Evolutionary conservation across 257 asterid species (phyloP).

Genomic region (Rehmannia glutinosa): DNA sequence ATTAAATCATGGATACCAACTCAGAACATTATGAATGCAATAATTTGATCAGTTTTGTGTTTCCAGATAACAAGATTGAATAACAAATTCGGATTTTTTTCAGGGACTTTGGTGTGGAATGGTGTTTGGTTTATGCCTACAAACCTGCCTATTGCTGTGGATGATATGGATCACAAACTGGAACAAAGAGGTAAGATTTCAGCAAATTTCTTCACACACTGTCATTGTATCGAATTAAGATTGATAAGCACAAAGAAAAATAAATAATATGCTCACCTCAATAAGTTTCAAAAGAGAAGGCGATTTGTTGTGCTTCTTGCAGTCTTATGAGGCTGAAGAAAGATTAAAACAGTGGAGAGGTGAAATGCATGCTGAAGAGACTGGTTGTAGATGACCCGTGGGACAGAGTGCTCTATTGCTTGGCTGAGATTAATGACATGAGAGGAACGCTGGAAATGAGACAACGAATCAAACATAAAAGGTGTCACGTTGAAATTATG

Average conservation of each 20-base stretch:
- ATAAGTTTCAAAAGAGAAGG: no score
- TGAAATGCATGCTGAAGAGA: neutral
- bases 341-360: conserved; percentile 44
- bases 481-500: no score
- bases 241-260: neutral
- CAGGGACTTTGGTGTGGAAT: conserved; percentile 58
- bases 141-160: conserved; percentile 29
- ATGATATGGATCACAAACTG: conserved; percentile 35
- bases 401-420: no score
- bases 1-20: no score
- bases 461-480: no score
- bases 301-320: neutral
- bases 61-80: no score
- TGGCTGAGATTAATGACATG: no score
- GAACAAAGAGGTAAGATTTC: conserved; percentile 37
- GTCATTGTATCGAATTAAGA: neutral
- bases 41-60: no score
- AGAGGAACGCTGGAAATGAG: no score
- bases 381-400: neutral
- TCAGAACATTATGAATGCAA: no score
- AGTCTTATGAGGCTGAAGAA: conserved; percentile 38
- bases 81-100: neutral
- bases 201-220: no score
- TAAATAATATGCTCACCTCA: no score
- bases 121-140: conserved; percentile 37